These are phyloP conservation scores for Emydomyces testavorans DNA, from an alignment of 2,329 filamentous ascomycete species.

Conservation along the genomic window DNA sequence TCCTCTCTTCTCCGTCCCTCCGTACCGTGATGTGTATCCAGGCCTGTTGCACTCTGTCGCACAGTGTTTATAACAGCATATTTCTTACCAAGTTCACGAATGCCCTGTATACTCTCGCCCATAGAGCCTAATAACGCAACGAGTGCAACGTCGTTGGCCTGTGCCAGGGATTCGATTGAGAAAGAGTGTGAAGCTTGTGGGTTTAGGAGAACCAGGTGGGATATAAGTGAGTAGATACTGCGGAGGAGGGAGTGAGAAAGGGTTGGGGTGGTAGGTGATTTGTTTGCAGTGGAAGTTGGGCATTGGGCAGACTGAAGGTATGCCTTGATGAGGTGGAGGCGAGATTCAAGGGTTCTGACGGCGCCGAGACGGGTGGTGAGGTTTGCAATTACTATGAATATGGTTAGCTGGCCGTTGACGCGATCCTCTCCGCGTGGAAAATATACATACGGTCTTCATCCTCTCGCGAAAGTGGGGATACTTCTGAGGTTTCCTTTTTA, in stretches of 20 bases:
- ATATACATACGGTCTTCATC: slow-evolving; percentile 49
- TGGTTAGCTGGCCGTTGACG: neutral
- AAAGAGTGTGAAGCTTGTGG: slow-evolving; percentile 58
- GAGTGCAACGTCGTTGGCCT: slow-evolving; percentile 74
- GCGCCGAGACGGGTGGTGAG: slow-evolving; percentile 85
- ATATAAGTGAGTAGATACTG: slow-evolving; percentile 74
- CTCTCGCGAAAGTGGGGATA: slow-evolving; percentile 41
- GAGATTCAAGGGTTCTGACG: slow-evolving; percentile 78
- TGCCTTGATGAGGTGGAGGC: slow-evolving; percentile 58
- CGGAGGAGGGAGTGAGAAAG: slow-evolving; percentile 64
- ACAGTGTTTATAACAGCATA: slow-evolving; percentile 48
- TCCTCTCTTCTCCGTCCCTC: slow-evolving; percentile 25
- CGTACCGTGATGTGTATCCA: slow-evolving; percentile 20
- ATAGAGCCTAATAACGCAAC: slow-evolving; percentile 64
- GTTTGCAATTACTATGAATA: slow-evolving; percentile 44
- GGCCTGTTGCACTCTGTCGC: slow-evolving; percentile 18
- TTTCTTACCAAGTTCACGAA: slow-evolving; percentile 65
- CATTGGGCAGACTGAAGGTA: slow-evolving; percentile 64
- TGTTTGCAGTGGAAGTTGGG: slow-evolving; percentile 43
- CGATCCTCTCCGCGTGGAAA: neutral
- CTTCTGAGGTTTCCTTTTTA: slow-evolving; percentile 19
- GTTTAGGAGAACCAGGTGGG: slow-evolving; percentile 68
- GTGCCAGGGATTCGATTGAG: slow-evolving; percentile 58
- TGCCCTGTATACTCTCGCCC: slow-evolving; percentile 58
- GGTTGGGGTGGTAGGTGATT: slow-evolving; percentile 23